A percentile compares a stretch with the other conserved stretches of the same genome.
Evolutionary conservation across 352 stramenopile species (phyloP).

Genomic region (Globisporangium splendens): DNA sequence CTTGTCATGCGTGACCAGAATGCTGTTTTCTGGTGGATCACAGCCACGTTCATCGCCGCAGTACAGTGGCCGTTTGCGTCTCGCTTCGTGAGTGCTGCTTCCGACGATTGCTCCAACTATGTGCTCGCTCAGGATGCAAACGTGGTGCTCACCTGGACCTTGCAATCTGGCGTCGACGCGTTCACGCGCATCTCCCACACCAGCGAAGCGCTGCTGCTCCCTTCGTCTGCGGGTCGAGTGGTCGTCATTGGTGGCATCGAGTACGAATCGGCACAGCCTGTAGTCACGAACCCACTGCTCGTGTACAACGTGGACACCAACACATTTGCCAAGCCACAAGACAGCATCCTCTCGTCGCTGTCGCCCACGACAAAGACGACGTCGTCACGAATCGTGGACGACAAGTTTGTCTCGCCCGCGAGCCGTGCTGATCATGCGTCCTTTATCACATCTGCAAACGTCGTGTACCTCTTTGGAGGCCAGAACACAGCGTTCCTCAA

Average conservation of each 20-base stretch:
- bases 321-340: conserved; percentile 33
- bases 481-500: conserved; percentile 55
- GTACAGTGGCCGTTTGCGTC: neutral
- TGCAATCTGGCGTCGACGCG: conserved; percentile 24
- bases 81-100: neutral
- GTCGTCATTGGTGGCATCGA: conserved; percentile 63
- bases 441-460: conserved; percentile 20
- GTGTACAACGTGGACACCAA: conserved; percentile 44
- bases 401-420: conserved; percentile 54
- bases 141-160: conserved; percentile 27
- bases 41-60: neutral
- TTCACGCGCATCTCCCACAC: conserved; percentile 57
- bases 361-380: conserved; percentile 8
- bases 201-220: conserved; percentile 21
- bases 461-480: conserved; percentile 52
- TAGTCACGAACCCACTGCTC: conserved; percentile 49
- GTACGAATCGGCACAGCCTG: conserved; percentile 67
- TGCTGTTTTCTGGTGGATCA: too few relatives aligned
- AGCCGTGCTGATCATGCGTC: conserved; percentile 56
- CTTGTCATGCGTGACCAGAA: too few relatives aligned
- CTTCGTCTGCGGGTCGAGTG: conserved; percentile 19
- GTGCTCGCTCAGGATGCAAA: conserved; percentile 14
- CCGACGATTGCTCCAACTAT: conserved; percentile 2
- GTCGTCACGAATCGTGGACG: conserved; percentile 21
- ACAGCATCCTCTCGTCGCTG: conserved; percentile 50